Evolutionary conservation across 768 basidiomycete species (phyloP), one percentile per base, ranked within the genome.

Genomic region (Saitozyma sp.): DNA sequence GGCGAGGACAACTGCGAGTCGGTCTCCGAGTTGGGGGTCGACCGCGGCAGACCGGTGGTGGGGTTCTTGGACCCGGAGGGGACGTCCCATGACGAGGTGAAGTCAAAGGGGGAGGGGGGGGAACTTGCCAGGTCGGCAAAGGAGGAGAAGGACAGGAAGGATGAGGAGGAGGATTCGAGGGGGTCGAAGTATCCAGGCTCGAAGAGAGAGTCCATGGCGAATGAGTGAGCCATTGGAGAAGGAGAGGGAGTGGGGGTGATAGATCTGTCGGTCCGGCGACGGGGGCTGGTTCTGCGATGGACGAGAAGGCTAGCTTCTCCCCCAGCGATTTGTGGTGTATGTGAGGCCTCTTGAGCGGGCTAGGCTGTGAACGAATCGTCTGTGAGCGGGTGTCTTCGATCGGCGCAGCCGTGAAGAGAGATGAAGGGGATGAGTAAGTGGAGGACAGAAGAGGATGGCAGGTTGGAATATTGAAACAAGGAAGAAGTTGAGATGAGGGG

Each of bases 61-160:
- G 55, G 39, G 43, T 10, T 45, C 52, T 60, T 17, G 40, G 8
- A 19, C 59, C 46, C 0, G 17, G 6, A 56, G 54, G 49, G 13
- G 58, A 40, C 52, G 20, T 20, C 38, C 37, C 29, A 37, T 54
- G 51, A 29, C 14, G 46, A 13, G 51, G 37, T 14, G 42, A 38
- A 43, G 49, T 50, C 43, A 40, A 61, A 61, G 29, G 61, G 60
- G 0, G 65, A 56, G 16, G 54, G 46, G 20, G 51, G 29, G 13
- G 39, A 13, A 17, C 41, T 51, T 11, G 56, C 39, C 9, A 75
- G 64, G 50, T 67, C 70, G 53, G 70, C 66, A 38, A 75, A 68
- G n/a, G 71, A 70, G 38, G 69, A 67, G 66, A 75, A 75, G 37
- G 74, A 69, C 16, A 71, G 56, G 66, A 73, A 74, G 17, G 68